These are phyloP conservation scores for Nakazawaea pomicola DNA, from an alignment of 805 yeast genomes.

Conservation along the genomic window DNA sequence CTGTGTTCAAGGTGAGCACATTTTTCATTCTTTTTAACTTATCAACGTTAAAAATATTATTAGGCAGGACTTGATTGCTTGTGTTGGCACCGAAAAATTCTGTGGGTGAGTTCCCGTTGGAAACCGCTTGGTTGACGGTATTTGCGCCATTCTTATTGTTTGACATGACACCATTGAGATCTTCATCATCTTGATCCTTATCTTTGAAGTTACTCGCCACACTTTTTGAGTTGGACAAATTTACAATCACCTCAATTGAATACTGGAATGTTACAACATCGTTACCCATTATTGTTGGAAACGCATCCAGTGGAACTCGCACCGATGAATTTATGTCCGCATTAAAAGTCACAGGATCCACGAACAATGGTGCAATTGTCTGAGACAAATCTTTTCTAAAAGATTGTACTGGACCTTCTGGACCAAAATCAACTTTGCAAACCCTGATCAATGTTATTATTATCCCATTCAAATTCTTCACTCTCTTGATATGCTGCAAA, in stretches of 20 bases:
- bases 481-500: conserved; percentile 64
- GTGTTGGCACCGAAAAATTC: not conserved
- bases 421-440: conserved; percentile 59
- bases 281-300: conserved; percentile 75
- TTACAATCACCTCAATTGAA: conserved; percentile 78
- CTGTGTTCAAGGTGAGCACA: conserved; percentile 77
- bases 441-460: conserved; percentile 77
- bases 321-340: conserved; percentile 58
- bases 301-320: conserved; percentile 76
- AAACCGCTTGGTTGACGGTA: not conserved
- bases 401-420: conserved; percentile 59
- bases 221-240: conserved; percentile 58
- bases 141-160: not conserved
- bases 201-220: conserved; percentile 17
- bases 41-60: conserved; percentile 69
- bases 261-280: conserved; percentile 77
- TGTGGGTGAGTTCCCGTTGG: not conserved
- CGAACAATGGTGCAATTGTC: conserved; percentile 66
- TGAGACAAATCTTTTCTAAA: conserved; percentile 84
- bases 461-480: conserved; percentile 66
- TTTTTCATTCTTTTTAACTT: conserved; percentile 68
- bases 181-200: conserved; percentile 10
- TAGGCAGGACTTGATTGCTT: not conserved
- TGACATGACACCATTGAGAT: conserved; percentile 4
- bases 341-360: conserved; percentile 60